A percentile compares a stretch with the other conserved stretches of the same genome.
Conservation (phyloP, 805 yeast genomes). For the Wickerhamiella slavikovae region DNA sequence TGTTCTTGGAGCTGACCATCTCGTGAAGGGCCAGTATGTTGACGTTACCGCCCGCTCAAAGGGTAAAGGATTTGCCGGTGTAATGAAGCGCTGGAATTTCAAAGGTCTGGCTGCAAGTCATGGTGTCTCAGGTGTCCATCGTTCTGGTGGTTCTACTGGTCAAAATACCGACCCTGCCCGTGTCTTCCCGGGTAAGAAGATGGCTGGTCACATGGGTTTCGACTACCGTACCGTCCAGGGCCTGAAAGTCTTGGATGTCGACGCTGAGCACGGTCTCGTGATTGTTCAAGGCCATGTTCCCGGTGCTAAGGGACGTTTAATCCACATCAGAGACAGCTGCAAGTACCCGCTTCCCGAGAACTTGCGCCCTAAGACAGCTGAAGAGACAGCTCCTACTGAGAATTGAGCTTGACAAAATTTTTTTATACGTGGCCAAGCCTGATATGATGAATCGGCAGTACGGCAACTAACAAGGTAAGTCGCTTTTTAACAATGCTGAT, state of each 20-base stretch:
- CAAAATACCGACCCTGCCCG: constrained; percentile 91
- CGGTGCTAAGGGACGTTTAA: constrained; percentile 62
- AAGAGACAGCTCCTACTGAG: too few relatives aligned
- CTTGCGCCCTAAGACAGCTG: too few relatives aligned
- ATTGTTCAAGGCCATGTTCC: constrained; percentile 79
- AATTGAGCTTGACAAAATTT: too few relatives aligned
- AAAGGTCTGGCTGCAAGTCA: constrained; percentile 81
- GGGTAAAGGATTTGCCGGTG: constrained; percentile 97
- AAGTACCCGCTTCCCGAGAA: constrained; percentile 13
- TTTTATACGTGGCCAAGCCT: too few relatives aligned
- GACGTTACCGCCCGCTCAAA: constrained; percentile 63
- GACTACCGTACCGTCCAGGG: constrained; percentile 54
- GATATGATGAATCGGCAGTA: too few relatives aligned
- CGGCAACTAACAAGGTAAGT: too few relatives aligned
- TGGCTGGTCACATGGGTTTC: constrained; percentile 96
- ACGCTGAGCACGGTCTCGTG: constrained; percentile 61
- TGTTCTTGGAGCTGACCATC: constrained; percentile 62
- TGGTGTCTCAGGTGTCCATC: constrained; percentile 84
- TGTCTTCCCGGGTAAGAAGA: constrained; percentile 86
- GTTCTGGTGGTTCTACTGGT: constrained; percentile 96
- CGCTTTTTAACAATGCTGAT: too few relatives aligned
- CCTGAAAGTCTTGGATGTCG: constrained; percentile 54
- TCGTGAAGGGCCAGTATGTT: constrained; percentile 61
- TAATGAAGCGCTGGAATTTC: constrained; percentile 87
- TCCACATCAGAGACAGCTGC: constrained; percentile 63